Percentiles rank a stretch among this genome's conserved stretches.
Conservation (phyloP, 495 filamentous ascomycete species). For the Neurospora cerealis region DNA sequence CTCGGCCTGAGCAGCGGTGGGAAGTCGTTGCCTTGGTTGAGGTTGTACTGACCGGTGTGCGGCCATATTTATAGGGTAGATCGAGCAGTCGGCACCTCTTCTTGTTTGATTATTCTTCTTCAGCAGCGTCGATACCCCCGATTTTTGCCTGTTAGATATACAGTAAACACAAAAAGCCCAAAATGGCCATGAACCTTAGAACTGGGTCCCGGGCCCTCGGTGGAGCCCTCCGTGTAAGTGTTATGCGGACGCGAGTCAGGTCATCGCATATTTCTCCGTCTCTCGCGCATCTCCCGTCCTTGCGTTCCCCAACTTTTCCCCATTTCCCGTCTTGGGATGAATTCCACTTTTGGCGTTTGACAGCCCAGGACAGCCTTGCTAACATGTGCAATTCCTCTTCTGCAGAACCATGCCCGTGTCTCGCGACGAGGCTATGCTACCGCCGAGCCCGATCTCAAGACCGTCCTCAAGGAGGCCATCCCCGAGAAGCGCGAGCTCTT, state of each 20-base stretch:
- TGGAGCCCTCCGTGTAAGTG: conserved; percentile 42
- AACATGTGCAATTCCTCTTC: conserved; percentile 8
- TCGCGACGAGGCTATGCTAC: conserved; percentile 49
- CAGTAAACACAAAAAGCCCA: not conserved
- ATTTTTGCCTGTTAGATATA: not conserved
- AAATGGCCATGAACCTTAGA: conserved; percentile 21
- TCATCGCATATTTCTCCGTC: not conserved
- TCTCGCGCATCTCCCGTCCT: not conserved
- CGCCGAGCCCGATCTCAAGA: conserved; percentile 79
- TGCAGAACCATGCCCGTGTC: conserved; percentile 13
- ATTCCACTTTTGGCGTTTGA: not conserved
- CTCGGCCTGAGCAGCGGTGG: not conserved
- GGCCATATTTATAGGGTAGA: not conserved
- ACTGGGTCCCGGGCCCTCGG: conserved; percentile 26
- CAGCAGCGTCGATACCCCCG: not conserved
- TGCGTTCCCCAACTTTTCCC: not conserved
- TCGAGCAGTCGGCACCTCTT: not conserved
- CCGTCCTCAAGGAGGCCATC: conserved; percentile 69
- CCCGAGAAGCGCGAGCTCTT: conserved; percentile 87
- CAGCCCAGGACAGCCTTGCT: conserved; percentile 23
- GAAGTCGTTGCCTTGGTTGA: not conserved
- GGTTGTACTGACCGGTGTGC: not conserved
- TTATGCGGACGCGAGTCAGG: not conserved
- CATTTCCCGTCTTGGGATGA: not conserved
- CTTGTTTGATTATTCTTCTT: not conserved